A percentile compares a stretch with the other conserved stretches of the same genome.
Conservation (phyloP, 2,329 filamentous ascomycete genomes). For the Ophiocordyceps camponoti-rufipedis region DNA sequence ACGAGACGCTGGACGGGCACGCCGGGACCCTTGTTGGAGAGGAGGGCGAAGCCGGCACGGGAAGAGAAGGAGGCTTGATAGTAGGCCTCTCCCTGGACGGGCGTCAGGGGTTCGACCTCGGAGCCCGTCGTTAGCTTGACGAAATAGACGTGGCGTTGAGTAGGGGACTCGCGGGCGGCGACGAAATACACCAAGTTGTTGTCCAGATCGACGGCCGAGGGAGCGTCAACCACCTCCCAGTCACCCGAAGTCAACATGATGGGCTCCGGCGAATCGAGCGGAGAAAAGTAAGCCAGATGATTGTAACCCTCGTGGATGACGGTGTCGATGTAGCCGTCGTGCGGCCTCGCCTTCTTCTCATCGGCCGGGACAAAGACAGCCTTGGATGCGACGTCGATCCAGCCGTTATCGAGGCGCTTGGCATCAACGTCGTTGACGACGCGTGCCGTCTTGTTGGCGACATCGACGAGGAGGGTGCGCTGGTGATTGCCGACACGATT, state of each 20-base stretch:
- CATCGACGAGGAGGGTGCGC: conserved; percentile 73
- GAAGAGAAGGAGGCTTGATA: conserved; percentile 73
- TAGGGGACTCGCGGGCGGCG: conserved; percentile 70
- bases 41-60: conserved; percentile 63
- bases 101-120: conserved; percentile 53
- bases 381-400: conserved; percentile 85
- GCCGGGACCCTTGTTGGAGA: conserved; percentile 67
- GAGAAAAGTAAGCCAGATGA: conserved; percentile 84
- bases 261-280: conserved; percentile 55
- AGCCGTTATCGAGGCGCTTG: conserved; percentile 75
- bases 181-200: conserved; percentile 85
- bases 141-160: conserved; percentile 80
- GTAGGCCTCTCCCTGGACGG: conserved; percentile 56
- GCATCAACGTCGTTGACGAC: conserved; percentile 68
- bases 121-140: conserved; percentile 52
- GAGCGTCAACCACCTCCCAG: conserved; percentile 83
- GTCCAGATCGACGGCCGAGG: conserved; percentile 66
- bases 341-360: conserved; percentile 48
- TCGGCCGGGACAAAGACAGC: conserved; percentile 80
- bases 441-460: conserved; percentile 51
- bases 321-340: conserved; percentile 88
- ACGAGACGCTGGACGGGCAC: conserved; percentile 86
- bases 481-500: conserved; percentile 90
- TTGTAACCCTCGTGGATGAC: conserved; percentile 75
- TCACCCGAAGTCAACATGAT: conserved; percentile 74